Evolutionary conservation across 345 rosid species (phyloP).

Genomic region (Camelina hispida): DNA sequence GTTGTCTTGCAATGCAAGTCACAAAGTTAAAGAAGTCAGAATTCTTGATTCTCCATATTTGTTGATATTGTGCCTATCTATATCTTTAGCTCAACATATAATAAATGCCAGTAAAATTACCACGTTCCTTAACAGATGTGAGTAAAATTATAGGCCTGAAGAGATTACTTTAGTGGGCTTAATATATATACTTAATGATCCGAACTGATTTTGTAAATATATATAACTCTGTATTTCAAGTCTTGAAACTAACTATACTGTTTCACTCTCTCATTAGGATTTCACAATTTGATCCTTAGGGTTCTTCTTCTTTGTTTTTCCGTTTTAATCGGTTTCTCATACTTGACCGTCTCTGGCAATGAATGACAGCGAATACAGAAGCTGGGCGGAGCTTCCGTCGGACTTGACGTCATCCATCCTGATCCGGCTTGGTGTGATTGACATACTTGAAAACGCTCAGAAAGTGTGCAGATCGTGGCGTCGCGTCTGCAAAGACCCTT

Average conservation of each 20-base stretch:
- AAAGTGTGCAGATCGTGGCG: neutral
- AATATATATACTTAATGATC: too few relatives aligned
- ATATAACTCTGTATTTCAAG: too few relatives aligned
- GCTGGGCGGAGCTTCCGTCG: neutral
- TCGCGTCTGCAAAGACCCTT: neutral
- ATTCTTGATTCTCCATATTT: neutral
- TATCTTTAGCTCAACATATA: neutral
- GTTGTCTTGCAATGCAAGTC: neutral
- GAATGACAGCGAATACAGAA: neutral
- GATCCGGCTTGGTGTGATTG: neutral
- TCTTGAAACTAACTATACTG: too few relatives aligned
- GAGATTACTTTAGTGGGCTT: neutral
- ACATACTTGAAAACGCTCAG: neutral
- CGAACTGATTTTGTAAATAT: too few relatives aligned
- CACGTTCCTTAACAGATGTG: neutral
- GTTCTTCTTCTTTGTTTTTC: neutral
- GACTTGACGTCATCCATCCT: neutral
- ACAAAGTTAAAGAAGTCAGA: neutral
- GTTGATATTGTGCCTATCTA: neutral
- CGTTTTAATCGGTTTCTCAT: neutral
- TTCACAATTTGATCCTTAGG: neutral
- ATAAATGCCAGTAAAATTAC: neutral
- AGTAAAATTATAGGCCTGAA: neutral
- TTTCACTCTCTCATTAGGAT: too few relatives aligned
- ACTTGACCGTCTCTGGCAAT: neutral